Conservation (phyloP, 1,284 basidiomycete species). For the Schizophyllum amplum region DNA sequence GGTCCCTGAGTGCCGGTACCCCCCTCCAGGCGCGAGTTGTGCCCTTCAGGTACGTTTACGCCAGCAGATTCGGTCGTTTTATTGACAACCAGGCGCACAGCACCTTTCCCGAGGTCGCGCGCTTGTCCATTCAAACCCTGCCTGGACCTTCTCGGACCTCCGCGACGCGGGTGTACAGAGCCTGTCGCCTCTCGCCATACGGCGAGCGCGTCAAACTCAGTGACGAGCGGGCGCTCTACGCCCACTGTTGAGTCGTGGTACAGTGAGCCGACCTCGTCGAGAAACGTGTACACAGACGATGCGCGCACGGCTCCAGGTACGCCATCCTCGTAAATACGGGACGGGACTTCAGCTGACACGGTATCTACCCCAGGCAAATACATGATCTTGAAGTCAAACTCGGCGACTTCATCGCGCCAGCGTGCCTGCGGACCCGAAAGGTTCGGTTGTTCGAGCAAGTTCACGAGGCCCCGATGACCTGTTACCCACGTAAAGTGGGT, state of each 20-base stretch:
- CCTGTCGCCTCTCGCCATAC: background rate
- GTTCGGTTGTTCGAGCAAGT: conserved; percentile 18
- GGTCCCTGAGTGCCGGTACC: too few species aligned
- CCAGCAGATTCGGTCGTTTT: background rate
- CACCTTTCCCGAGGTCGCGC: background rate
- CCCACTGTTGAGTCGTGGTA: background rate
- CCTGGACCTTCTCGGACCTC: background rate
- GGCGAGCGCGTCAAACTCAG: background rate
- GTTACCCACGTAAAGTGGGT: conserved; percentile 18
- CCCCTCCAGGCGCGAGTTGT: too few species aligned
- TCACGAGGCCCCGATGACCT: conserved; percentile 22
- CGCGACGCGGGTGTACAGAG: background rate
- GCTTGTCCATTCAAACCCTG: background rate
- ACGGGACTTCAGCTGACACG: conserved; percentile 14
- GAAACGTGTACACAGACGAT: conserved; percentile 7
- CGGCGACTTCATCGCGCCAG: conserved; percentile 21
- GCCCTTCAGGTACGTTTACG: too few species aligned
- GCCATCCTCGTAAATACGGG: conserved; percentile 14
- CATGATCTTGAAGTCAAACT: conserved; percentile 14
- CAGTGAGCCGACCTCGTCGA: background rate
- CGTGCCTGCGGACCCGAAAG: conserved; percentile 19
- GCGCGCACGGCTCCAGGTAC: conserved; percentile 15
- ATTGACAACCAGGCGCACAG: background rate
- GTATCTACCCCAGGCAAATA: conserved; percentile 15
- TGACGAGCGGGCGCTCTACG: background rate